Base-by-base conservation (phyloP, 1,284 basidiomycete genomes). In the Ustilago loliicola region DNA sequence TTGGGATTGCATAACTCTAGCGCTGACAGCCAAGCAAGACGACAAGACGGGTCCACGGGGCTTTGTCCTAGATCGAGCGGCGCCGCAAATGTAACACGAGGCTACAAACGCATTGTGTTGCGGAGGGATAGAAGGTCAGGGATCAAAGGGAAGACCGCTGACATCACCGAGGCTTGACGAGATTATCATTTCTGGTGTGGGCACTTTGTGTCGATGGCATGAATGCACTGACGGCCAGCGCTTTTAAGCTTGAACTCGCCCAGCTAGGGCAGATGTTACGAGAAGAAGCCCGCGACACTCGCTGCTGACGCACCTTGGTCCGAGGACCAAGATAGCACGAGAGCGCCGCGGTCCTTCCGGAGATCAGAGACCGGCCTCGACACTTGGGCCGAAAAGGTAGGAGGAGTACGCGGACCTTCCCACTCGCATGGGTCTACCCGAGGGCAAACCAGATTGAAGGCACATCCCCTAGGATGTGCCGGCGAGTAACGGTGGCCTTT, bases 341-440 rank as follows among this genome's bases (percentile, higher is more conserved):
- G 29, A 66, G 21, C 61, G 50, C 27, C 65, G 32, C 65, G 59
- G 68, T 68, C 65, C 59, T 65, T 65, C 60, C 59, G 40, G 69
- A 72, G 69, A 77, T 69, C 74, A 57, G 34, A 54, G 59, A 77
- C 54, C 74, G 62, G 51, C 65, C 61, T 72, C 69, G 58, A 59
- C 67, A 52, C 27, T 17, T 8, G 38, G 17, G 64, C 55, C 54
- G 65, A 71, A 77, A 76, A 77, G 75, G 70, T 61, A 74, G 75
- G 79, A 83, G 82, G 82, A 80, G 82, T 81, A 80, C 81, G 82
- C 82, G 82, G 82, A 83, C 82, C 82, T 83, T 83, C 82, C 82
- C 82, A 83, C 82, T 83, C 82, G 82, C 82, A 72, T 77, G 76
- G 63, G 64, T 54, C 58, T 52, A 36, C 71, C 65, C 64, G 42